phyloP scores from a whole-genome alignment of 148 eudicot species.

The Silene uniflora region DNA sequence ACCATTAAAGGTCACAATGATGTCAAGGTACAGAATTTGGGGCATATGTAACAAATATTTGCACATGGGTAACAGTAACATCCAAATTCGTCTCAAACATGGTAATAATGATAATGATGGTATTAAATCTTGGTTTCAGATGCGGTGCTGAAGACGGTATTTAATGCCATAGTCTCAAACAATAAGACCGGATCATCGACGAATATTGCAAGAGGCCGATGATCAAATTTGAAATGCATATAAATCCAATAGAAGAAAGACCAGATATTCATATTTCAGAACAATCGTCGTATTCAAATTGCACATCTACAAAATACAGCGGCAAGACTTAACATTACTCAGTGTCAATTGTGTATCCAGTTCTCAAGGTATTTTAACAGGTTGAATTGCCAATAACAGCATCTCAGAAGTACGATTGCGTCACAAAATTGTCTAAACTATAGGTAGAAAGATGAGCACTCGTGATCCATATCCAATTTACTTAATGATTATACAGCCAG shows the following conservation, averaged over 20 bases:
- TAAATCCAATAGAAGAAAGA: not conserved
- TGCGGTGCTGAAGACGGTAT: too few species aligned
- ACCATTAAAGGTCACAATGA: not conserved
- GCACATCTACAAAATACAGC: slow-evolving; percentile 10
- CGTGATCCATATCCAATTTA: slow-evolving; percentile 9
- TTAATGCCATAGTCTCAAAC: too few species aligned
- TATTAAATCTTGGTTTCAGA: not conserved
- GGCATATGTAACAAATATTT: too few species aligned
- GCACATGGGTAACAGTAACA: not conserved
- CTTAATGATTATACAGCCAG: not conserved
- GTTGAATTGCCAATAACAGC: not conserved
- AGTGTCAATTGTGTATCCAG: not conserved
- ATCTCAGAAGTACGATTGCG: slow-evolving; percentile 15
- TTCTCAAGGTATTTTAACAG: slow-evolving; percentile 16
- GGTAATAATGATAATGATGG: not conserved
- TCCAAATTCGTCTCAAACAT: not conserved
- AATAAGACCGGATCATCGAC: not conserved
- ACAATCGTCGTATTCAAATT: slow-evolving; percentile 1
- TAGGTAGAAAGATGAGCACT: too few species aligned
- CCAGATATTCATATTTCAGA: not conserved
- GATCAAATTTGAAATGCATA: not conserved
- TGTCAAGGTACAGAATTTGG: not conserved
- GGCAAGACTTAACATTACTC: not conserved
- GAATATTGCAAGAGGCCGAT: not conserved
- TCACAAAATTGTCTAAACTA: slow-evolving; percentile 13